Base-by-base conservation (phyloP, 1,284 basidiomycete genomes). In the Trametes pubescens region DNA sequence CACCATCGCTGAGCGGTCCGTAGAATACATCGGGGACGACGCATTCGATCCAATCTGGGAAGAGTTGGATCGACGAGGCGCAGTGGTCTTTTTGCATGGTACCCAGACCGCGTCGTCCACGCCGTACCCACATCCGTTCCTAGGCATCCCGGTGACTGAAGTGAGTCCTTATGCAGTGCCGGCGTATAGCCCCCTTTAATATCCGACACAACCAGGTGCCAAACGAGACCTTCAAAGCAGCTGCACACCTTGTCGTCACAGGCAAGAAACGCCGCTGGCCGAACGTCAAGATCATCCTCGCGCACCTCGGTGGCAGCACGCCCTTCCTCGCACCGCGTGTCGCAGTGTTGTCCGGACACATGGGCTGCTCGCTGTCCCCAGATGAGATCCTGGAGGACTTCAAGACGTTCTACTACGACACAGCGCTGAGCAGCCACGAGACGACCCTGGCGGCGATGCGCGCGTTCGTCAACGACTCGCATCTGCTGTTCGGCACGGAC, bases 191-290 rank as follows among this genome's bases (percentile, higher is more conserved):
- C n/a, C n/a, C n/a, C n/a, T n/a, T n/a, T 54, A n/a, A 54, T 7
- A n/a, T 18, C n/a, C 5, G 14, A 13, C 2, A 16, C 32, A 14
- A 26, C 24, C 72, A 91, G 89, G 89, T 90, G 0, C 90, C 90
- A 13, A 87, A 90, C 71, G 90, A 92, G 75, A 92, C 91, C 0
- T 91, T 85, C 80, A 92, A 91, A 77, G 90, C 89, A 3, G 90
- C 90, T 43, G 84, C 89, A 0, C 88, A 91, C 73, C 82, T 92
- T 51, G 87, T 92, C 54, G 85, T 91, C 32, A 83, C 87, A 1
- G 86, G 87, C 55, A 85, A 85, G 68, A 88, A 88, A 73, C 84
- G 87, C 51, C 83, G 79, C 65, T 90, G 84, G 70, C 74, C 80
- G 29, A 76, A 83, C 59, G 79, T 86, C 65, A 86, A 83, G 64